Evolutionary conservation across 352 stramenopile species (phyloP).

Genomic region (Pythium diclinum): DNA sequence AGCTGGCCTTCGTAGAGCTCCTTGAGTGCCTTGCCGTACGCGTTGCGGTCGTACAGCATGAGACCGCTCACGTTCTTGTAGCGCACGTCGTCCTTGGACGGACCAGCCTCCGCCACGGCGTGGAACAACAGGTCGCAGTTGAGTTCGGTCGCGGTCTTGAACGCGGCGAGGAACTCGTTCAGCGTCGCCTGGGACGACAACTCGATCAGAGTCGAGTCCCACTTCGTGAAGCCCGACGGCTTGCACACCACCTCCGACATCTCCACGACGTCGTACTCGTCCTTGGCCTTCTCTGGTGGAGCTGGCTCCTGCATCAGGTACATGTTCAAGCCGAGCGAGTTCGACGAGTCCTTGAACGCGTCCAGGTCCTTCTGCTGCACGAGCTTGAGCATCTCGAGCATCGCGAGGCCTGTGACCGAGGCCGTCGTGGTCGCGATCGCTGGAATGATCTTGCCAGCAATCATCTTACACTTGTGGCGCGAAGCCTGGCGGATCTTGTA

Average conservation of each 20-base stretch:
- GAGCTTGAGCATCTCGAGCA: constrained; percentile 89
- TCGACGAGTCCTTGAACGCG: constrained; percentile 91
- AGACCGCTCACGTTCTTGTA: constrained; percentile 70
- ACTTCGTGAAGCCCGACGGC: constrained; percentile 89
- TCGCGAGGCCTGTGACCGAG: constrained; percentile 97
- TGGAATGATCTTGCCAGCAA: constrained; percentile 99
- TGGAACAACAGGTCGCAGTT: constrained; percentile 86
- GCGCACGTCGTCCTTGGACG: constrained; percentile 59
- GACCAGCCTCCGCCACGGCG: constrained; percentile 63
- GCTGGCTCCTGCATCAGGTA: constrained; percentile 91
- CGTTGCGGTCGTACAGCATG: constrained; percentile 87
- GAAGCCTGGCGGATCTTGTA: constrained; percentile 83
- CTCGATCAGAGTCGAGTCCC: constrained; percentile 85
- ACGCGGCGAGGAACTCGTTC: constrained; percentile 60
- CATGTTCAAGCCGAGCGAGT: constrained; percentile 91
- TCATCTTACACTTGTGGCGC: constrained; percentile 95
- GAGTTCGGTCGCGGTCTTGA: constrained; percentile 68
- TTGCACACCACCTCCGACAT: constrained; percentile 88
- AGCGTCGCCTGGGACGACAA: constrained; percentile 63
- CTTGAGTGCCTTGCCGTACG: constrained; percentile 68
- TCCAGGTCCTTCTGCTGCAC: constrained; percentile 86
- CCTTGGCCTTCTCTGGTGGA: constrained; percentile 79
- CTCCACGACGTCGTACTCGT: constrained; percentile 90
- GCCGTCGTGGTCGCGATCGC: constrained; percentile 99
- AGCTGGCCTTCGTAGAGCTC: constrained; percentile 69